Base-by-base conservation (phyloP, 805 yeast genomes). In the Candida verbasci region DNA sequence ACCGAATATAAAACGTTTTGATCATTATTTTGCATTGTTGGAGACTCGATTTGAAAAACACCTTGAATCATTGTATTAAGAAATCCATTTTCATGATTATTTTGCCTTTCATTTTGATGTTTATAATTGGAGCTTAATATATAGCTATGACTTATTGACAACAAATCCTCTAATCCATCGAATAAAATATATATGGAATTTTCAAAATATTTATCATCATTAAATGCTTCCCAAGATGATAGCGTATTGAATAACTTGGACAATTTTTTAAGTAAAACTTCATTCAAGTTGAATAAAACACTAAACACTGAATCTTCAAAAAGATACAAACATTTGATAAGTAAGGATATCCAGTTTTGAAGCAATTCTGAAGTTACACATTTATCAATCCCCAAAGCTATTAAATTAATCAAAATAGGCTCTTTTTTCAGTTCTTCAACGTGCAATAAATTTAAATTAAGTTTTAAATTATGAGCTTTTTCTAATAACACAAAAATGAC, bases 31-130 rank as follows among this genome's bases (percentile, higher is more conserved):
- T 74, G 49, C 23, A 70, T 58, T 39, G 68, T 64, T 1, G 82
- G 83, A 1, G 85, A 68, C 44, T 85, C 94, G 10, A 79, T 75
- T 38, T 76, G 82, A 50, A 85, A 82, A 0, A 85, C 94, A 1
- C 93, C 93, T 43, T 82, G 84, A 37, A 85, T 82, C 17, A 80
- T 82, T 37, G 74, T 72, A 0, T 82, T 82, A 33, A 84, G 67
- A 57, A 81, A 74, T 15, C 86, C 76, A 17, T 44, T 41, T 28
- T 74, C 76, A 9, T 44, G 31, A 11, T 28, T 28, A 7, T 37
- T 26, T 14, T 27, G 18, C 14, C 31, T 43, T 10, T 57, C 58
- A 30, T 24, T 26, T 17, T 42, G 46, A 24, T 39, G 35, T 7
- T 47, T 47, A 20, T 56, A 31, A 20, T 40, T 53, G 2, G 70